Percentiles rank a stretch among this genome's conserved stretches.
These are phyloP conservation scores for Monosporascus sp. DNA, from an alignment of 2,329 filamentous ascomycete species.

Conservation along the genomic window DNA sequence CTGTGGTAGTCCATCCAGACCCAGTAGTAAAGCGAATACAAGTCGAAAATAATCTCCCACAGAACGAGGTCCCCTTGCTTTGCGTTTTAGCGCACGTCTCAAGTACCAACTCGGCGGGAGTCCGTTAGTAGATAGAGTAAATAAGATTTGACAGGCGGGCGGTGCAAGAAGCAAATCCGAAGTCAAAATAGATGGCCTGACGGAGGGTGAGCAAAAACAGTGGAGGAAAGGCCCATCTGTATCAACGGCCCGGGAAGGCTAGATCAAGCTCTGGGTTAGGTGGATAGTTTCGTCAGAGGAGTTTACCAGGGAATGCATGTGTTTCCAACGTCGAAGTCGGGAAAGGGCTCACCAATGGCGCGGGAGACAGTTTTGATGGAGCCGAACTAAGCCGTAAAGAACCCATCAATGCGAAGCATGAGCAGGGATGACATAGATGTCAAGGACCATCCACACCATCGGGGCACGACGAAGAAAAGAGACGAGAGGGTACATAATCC, in stretches of 20 bases:
- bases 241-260: conserved; percentile 6
- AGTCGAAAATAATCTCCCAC: too few species aligned
- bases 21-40: too few species aligned
- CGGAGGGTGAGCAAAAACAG: background rate
- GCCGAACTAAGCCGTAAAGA: conserved; percentile 32
- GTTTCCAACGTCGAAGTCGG: conserved; percentile 27
- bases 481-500: background rate
- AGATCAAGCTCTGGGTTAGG: conserved; percentile 12
- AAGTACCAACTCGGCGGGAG: too few species aligned
- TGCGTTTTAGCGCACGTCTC: too few species aligned
- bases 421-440: conserved; percentile 29
- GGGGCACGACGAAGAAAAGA: conserved; percentile 19
- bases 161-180: background rate
- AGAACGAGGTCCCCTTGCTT: too few species aligned
- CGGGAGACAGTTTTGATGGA: conserved; percentile 30
- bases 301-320: conserved; percentile 21
- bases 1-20: too few species aligned
- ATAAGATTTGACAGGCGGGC: background rate
- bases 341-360: conserved; percentile 23
- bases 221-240: conserved; percentile 20
- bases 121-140: background rate
- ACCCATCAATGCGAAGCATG: conserved; percentile 32
- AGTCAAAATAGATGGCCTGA: conserved; percentile 8
- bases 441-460: conserved; percentile 19
- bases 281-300: conserved; percentile 16